Evolutionary conservation across 805 yeast species (phyloP), one percentile per base, ranked within the genome.

Genomic region (Ogataea allantospora): DNA sequence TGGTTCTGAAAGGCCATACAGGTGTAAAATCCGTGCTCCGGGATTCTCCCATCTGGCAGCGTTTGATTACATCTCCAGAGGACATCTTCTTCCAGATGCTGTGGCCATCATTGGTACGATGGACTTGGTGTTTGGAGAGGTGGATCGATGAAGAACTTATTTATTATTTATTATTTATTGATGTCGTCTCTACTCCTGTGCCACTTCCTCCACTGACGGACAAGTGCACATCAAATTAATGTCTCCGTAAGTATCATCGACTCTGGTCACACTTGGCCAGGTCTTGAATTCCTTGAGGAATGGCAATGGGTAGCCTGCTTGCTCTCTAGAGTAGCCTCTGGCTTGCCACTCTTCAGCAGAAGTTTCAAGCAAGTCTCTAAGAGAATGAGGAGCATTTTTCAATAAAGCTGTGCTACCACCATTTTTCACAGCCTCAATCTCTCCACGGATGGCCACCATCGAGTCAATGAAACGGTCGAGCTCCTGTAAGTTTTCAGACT

Each of bases 161-260:
- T 35, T 33, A 24, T 33, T 34, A 24, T 33, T 34, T 27, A 35
- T 29, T 23, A 30, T 32, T 23, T 40, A 30, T 33, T 27, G 7
- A n/a, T 35, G 24, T 34, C 27, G 16, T 32, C n/a, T 31, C 36
- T 33, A 42, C 30, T 35, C 26, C 16, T 33, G 30, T 10, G 78
- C 84, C 47, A 81, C 73, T 47, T 83, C 89, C 56, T 83, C 91
- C 27, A 85, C 91, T 3, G 83, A 71, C 21, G 93, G 93, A 67
- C 99, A 91, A 17, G 96, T 88, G 68, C 99, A 93, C 63, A 89
- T 70, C 63, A 91, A 72, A 66, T 93, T 81, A 74, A 82, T 70
- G 60, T 93, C 99, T 48, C 99, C 99, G 54, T 82, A 91, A 4
- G 95, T 83, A 58, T 93, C 99, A 60, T 93, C 95, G 38, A 91